Evolutionary conservation across 2,329 filamentous ascomycete genomes (phyloP), one percentile per base, ranked within the genome.

Genomic region (Fusarium tupiense): DNA sequence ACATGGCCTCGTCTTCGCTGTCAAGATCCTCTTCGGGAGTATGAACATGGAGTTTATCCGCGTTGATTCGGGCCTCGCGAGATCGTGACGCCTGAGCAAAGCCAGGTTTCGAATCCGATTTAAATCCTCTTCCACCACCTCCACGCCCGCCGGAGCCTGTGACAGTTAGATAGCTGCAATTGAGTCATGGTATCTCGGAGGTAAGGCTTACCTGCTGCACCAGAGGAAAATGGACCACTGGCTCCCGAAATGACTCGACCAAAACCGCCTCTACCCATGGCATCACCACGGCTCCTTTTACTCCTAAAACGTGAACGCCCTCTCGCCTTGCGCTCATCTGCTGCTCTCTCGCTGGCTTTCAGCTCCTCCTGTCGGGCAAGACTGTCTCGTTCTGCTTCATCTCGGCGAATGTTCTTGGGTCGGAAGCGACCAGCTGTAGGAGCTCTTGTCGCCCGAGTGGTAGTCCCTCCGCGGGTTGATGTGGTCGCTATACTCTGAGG

Each of bases 61-160:
- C 87, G 74, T 90, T 89, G 78, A 90, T 87, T 79, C 89, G 82
- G 40, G 84, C 75, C 69, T 89, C 86, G 67, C 83, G 81, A 64
- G 78, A 75, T 40, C 77, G 72, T 54, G 74, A 72, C 24, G 78
- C 80, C 52, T 85, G 82, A 43, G 81, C 80, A 67, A 86, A 85
- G 46, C 82, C 84, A 65, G 73, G 56, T 62, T 81, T 84, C 47
- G 79, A 80, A 60, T 86, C 82, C 50, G 80, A 76, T 61, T 82
- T 84, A 40, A 75, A 66, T 9, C 67, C 65, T 66, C 76, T 69
- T 44, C 75, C 81, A 44, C 76, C 75, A 52, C 80, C 76, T 38
- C 76, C 74, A 40, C 69, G 67, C 53, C 72, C 60, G 19, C 77
- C 77, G 75, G 60, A 40, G 37, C 50, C 69, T 60, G 37, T 38